Percentiles rank a stretch among this genome's conserved stretches.
Evolutionary conservation across 2,329 filamentous ascomycete genomes (phyloP).

Genomic region (Chaetothyriales sp.): DNA sequence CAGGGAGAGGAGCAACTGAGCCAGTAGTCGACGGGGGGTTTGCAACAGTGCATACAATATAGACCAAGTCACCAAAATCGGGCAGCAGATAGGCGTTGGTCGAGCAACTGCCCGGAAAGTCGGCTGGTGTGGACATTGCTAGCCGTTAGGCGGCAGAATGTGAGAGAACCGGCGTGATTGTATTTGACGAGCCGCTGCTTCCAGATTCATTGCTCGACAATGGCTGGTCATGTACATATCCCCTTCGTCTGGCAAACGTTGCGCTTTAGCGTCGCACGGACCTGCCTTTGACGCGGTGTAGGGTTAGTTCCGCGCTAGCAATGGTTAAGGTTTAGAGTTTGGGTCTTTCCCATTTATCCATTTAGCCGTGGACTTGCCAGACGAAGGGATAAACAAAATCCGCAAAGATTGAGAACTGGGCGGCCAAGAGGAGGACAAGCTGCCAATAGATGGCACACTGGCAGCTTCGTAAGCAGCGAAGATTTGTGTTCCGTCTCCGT

Average conservation of each 20-base stretch:
- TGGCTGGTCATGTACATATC: neutral
- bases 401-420: neutral
- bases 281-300: no score
- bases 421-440: neutral
- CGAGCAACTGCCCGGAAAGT: conserved; percentile 13
- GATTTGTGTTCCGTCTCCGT: neutral
- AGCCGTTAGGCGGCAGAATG: conserved; percentile 12
- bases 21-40: conserved; percentile 9
- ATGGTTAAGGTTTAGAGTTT: no score
- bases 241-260: no score
- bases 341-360: no score
- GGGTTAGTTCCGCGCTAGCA: no score
- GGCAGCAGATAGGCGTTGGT: conserved; percentile 16
- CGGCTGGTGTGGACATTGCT: conserved; percentile 11
- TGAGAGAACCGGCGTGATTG: neutral
- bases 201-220: neutral
- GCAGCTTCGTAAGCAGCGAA: neutral
- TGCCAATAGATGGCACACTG: neutral
- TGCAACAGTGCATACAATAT: conserved; percentile 16
- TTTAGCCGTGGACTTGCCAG: no score
- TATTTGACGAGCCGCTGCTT: neutral
- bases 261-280: no score
- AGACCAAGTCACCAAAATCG: conserved; percentile 17
- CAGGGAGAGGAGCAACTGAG: conserved; percentile 1
- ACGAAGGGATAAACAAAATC: neutral